Conservation (phyloP, 345 rosid genomes). For the Arabis alpina region DNA sequence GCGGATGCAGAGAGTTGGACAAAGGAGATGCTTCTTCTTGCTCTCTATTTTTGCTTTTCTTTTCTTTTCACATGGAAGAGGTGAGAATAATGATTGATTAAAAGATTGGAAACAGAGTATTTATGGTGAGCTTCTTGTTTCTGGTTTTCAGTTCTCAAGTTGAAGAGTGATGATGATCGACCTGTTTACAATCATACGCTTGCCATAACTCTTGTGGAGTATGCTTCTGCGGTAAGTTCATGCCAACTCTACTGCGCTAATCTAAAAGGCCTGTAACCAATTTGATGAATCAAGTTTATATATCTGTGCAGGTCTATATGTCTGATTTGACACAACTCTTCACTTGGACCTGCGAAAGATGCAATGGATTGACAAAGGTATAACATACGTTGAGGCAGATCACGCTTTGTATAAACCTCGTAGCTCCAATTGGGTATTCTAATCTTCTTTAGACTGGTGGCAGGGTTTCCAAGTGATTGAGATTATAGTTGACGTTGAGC, state of each 20-base stretch:
- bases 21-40: conserved; percentile 43
- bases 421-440: conserved; percentile 6
- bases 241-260: neutral
- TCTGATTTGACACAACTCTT: conserved; percentile 81
- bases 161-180: conserved; percentile 40
- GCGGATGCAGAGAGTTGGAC: conserved; percentile 49
- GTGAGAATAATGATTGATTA: conserved; percentile 43
- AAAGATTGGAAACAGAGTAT: too few relatives aligned
- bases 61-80: conserved; percentile 51
- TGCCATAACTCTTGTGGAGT: conserved; percentile 80
- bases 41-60: conserved; percentile 44
- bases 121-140: neutral
- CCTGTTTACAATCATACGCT: conserved; percentile 81
- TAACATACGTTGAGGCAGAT: neutral
- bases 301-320: conserved; percentile 70
- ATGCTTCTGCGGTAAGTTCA: conserved; percentile 82
- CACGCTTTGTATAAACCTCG: neutral
- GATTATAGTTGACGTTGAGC: conserved; percentile 76
- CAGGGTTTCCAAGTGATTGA: conserved; percentile 91
- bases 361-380: conserved; percentile 80
- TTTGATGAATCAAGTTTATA: conserved; percentile 13
- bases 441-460: conserved; percentile 33
- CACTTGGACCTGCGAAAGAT: conserved; percentile 88
- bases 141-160: conserved; percentile 54
- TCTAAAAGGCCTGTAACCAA: neutral